Base-by-base conservation (phyloP, 2,329 filamentous ascomycete species). In the Shiraia bambusicola region DNA sequence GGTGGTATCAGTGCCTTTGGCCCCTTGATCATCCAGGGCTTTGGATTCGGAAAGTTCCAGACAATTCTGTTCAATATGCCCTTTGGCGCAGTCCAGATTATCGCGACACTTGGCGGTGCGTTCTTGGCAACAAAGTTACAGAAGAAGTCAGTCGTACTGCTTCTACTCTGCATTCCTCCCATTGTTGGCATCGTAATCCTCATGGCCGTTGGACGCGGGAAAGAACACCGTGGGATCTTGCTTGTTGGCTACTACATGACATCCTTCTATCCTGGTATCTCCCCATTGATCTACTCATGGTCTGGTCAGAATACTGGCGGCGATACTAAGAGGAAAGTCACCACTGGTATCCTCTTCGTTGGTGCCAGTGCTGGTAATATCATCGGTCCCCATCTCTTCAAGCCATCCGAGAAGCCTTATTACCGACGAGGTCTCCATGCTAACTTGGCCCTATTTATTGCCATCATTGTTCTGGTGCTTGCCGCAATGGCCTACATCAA, bases 291-390 rank as follows among this genome's bases (percentile, higher is more conserved):
- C 28, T 83, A 80, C 49, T 77, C 78, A 0, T 83, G 79, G 79
- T 79, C 77, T 2, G 72, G 77, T 2, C 78, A 81, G 46, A 84
- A 84, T 49, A 83, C 83, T 0, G 83, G 79, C 0, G 83, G 84
- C 1, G 82, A 87, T 56, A 87, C 83, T 0, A 87, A 87, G 66
- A 80, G 81, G 49, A 86, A 86, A 56, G 77, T 79, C 8, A 83
- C 79, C 0, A 85, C 82, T 0, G 82, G 77, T 10, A 72, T 84
- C 6, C 70, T 87, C 1, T 83, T 87, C 54, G 75, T 87, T 33
- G 81, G 82, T 4, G 78, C 82, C 44, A 84, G 78, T 37, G 77
- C 77, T 1, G 84, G 83, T 5, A 87, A 87, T 51, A 80, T 86
- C 26, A 70, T 86, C 15, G 83, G 83, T 0, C 83, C 83, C 0